These are phyloP conservation scores for Calonectria henricotiae DNA, from an alignment of 2,329 filamentous ascomycete genomes.

Conservation along the genomic window DNA sequence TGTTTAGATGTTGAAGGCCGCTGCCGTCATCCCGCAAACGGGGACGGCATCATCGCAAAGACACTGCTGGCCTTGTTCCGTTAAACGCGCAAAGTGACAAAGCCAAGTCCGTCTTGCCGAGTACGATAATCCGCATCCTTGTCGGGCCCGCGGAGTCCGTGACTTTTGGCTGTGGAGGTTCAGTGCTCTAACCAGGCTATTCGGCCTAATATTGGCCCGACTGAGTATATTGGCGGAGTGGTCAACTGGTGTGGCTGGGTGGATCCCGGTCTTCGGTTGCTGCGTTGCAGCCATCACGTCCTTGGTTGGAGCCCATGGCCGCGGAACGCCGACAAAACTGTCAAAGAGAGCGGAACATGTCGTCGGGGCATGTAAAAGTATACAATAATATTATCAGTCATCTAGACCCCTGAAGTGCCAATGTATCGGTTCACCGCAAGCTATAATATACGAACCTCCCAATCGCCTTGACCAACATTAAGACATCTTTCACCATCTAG, in stretches of 20 bases:
- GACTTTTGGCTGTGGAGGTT: not conserved
- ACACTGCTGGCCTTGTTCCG: not conserved
- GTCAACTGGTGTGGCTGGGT: not conserved
- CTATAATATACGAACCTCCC: not conserved
- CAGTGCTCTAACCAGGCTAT: not conserved
- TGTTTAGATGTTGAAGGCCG: too few species aligned
- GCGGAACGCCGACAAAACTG: constrained; percentile 1
- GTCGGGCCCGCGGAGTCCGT: constrained; percentile 13
- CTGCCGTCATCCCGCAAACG: too few species aligned
- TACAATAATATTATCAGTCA: not conserved
- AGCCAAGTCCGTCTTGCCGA: not conserved
- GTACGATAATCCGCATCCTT: not conserved
- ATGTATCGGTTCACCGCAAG: not conserved
- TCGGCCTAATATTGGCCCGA: constrained; percentile 11
- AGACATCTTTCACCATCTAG: not conserved
- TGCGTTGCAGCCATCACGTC: not conserved
- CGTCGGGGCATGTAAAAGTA: not conserved
- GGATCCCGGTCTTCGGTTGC: constrained; percentile 15
- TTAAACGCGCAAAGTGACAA: not conserved
- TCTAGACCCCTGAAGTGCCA: not conserved
- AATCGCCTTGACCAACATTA: not conserved
- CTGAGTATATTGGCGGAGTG: not conserved
- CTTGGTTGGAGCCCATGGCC: not conserved
- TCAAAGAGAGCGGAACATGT: not conserved
- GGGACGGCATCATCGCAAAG: too few species aligned